Percentiles rank a stretch among this genome's conserved stretches.
Conservation (phyloP, 2,329 filamentous ascomycete species). For the Talaromyces piceae region DNA sequence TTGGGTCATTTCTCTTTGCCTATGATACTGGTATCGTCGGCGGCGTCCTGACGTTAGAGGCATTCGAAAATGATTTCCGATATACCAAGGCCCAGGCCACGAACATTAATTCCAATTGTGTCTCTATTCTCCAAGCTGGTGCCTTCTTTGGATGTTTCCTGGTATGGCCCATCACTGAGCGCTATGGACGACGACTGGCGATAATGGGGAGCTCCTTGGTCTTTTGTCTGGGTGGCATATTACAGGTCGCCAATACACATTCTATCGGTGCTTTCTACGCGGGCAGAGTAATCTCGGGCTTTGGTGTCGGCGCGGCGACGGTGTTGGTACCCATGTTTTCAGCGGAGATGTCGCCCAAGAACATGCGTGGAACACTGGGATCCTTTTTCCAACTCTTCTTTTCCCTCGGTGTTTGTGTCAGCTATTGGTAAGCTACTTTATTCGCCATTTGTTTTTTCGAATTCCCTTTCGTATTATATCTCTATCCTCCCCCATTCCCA, state of each 20-base stretch:
- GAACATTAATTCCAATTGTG: constrained; percentile 2
- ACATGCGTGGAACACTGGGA: constrained; percentile 48
- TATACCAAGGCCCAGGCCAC: constrained; percentile 18
- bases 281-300: constrained; percentile 41
- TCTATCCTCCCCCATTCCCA: constrained; percentile 16
- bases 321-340: constrained; percentile 53
- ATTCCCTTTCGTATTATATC: background rate
- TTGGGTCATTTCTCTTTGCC: constrained; percentile 24
- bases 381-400: constrained; percentile 36
- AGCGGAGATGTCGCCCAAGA: constrained; percentile 48
- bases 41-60: constrained; percentile 38
- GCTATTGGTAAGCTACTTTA: constrained; percentile 17
- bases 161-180: constrained; percentile 41
- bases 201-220: constrained; percentile 39
- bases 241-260: constrained; percentile 43
- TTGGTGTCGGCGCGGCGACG: constrained; percentile 47
- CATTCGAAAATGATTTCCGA: constrained; percentile 36
- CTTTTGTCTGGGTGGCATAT: constrained; percentile 30
- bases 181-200: constrained; percentile 38
- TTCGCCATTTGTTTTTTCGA: no score
- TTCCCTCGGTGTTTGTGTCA: constrained; percentile 31
- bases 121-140: constrained; percentile 40
- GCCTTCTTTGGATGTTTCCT: constrained; percentile 47
- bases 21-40: constrained; percentile 32
- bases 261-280: constrained; percentile 35